Evolutionary conservation across 805 yeast genomes (phyloP).

Genomic region (Sugiyamaella mastotermitis): DNA sequence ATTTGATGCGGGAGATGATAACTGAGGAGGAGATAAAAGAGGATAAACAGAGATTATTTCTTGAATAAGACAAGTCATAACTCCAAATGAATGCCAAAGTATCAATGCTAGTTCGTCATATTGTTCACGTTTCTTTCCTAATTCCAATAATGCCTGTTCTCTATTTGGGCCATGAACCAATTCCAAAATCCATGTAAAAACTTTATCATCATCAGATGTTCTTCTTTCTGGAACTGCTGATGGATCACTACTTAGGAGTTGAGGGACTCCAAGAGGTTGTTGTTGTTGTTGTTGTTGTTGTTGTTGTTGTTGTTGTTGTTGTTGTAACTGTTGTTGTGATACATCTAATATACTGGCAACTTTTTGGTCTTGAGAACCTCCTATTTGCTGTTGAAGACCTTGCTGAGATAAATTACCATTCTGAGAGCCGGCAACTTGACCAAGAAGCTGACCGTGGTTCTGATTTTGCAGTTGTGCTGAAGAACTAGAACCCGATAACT

Average conservation of each 20-base stretch:
- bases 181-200: constrained; percentile 85
- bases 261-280: constrained; percentile 4
- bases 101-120: constrained; percentile 91
- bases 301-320: constrained; percentile 4
- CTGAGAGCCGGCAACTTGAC: too few relatives aligned
- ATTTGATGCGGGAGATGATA: constrained; percentile 81
- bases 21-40: constrained; percentile 74
- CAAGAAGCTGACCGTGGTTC: too few relatives aligned
- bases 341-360: too few relatives aligned
- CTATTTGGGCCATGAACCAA: constrained; percentile 84
- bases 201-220: constrained; percentile 64
- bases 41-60: constrained; percentile 92
- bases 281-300: constrained; percentile 7
- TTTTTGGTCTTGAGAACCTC: too few relatives aligned
- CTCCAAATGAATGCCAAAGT: constrained; percentile 94
- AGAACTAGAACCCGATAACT: too few relatives aligned
- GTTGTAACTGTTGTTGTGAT: constrained; percentile 4
- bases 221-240: constrained; percentile 7
- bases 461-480: too few relatives aligned
- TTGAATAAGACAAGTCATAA: constrained; percentile 83
- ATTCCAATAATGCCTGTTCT: constrained; percentile 85
- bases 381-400: too few relatives aligned
- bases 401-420: too few relatives aligned
- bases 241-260: background rate
- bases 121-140: constrained; percentile 91